Evolutionary conservation across 2,329 filamentous ascomycete species (phyloP).

Genomic region (Rhinocladiella similis): DNA sequence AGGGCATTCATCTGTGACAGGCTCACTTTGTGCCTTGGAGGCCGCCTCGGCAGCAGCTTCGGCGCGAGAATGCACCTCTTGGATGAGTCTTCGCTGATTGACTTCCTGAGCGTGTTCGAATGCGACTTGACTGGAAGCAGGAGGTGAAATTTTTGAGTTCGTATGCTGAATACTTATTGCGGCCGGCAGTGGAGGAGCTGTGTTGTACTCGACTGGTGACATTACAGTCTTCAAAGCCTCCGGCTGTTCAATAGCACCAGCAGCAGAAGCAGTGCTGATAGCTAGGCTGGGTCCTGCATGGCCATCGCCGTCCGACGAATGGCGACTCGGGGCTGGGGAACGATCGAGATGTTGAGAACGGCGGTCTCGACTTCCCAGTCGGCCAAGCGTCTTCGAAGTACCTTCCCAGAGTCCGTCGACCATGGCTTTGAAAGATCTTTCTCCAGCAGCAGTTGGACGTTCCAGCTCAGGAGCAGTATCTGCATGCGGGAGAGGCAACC

Average conservation of each 20-base stretch:
- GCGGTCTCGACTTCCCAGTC: constrained; percentile 36
- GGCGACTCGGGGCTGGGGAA: constrained; percentile 30
- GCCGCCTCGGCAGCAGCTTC: constrained; percentile 12
- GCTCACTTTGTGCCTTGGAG: constrained; percentile 7
- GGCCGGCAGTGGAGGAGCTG: constrained; percentile 6
- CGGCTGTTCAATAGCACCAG: constrained; percentile 44
- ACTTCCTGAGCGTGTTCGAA: constrained; percentile 31
- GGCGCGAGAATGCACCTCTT: constrained; percentile 25
- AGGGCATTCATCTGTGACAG: constrained; percentile 26
- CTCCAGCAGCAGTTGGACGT: constrained; percentile 9
- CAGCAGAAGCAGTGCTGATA: constrained; percentile 45
- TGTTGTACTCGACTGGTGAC: constrained; percentile 13
- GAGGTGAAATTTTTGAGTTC: constrained; percentile 16
- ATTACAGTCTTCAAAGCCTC: constrained; percentile 34
- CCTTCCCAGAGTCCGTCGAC: constrained; percentile 29
- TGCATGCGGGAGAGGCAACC: constrained; percentile 12
- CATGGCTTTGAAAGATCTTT: constrained; percentile 21
- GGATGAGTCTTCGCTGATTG: constrained; percentile 30
- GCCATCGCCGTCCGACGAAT: constrained; percentile 33
- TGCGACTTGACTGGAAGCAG: constrained; percentile 26
- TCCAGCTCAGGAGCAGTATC: constrained; percentile 7
- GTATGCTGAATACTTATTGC: constrained; percentile 1
- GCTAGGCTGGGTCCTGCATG: constrained; percentile 45
- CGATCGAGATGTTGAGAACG: constrained; percentile 34
- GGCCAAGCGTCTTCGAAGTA: constrained; percentile 18